Evolutionary conservation across 176 grass and related monocot species (phyloP).

Genomic region (Oryza nivara): DNA sequence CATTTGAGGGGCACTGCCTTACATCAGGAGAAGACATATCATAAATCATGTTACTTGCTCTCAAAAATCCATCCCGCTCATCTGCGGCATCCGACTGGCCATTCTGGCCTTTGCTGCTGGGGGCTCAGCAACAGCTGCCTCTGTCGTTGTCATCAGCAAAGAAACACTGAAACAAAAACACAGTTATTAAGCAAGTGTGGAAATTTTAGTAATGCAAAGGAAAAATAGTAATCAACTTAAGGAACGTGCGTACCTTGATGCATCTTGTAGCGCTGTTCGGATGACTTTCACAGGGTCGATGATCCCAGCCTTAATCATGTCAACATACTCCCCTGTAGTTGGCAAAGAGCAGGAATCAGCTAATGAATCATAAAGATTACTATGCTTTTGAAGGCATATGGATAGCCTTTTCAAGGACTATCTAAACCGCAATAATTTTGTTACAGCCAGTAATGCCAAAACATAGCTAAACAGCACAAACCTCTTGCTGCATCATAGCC

Average conservation of each 20-base stretch:
- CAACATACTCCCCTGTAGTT: conserved; percentile 79
- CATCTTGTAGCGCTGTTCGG: conserved; percentile 84
- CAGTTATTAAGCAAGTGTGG: conserved; percentile 12
- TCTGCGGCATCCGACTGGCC: conserved; percentile 65
- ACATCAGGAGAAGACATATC: background rate
- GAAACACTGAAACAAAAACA: conserved; percentile 63
- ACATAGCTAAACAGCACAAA: conserved; percentile 36
- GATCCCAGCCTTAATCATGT: conserved; percentile 94
- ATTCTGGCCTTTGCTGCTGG: conserved; percentile 56
- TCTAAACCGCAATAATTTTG: background rate
- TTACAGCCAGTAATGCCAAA: conserved; percentile 10
- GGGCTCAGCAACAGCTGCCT: conserved; percentile 72
- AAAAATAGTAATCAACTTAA: background rate
- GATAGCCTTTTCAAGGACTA: background rate
- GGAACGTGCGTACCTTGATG: conserved; percentile 57
- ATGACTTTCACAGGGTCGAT: conserved; percentile 91
- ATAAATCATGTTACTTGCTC: background rate
- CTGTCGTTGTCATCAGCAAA: conserved; percentile 78
- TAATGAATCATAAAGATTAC: conserved; percentile 12
- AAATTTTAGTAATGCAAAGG: background rate
- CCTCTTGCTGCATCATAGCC: conserved; percentile 95
- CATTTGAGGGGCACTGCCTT: conserved; percentile 47
- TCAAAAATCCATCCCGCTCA: conserved; percentile 68
- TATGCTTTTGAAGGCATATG: conserved; percentile 16
- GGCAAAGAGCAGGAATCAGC: conserved; percentile 23